Percentiles rank a stretch among this genome's conserved stretches.
Evolutionary conservation across 1,284 basidiomycete species (phyloP).

Genomic region (Cystobasidium slooffiae): DNA sequence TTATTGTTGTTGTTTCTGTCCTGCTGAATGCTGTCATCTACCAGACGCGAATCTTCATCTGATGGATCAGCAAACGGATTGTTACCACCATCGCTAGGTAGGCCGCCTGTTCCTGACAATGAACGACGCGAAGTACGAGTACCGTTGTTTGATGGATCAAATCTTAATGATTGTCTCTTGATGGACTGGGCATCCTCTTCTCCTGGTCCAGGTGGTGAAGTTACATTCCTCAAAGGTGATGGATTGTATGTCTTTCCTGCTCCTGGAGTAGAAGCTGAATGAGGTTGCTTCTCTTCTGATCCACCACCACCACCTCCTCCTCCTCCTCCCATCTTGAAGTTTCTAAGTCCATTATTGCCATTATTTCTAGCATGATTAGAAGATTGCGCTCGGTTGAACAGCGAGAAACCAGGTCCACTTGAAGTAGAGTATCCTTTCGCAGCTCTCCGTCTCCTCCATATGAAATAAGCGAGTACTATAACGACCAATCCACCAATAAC

Average conservation of each 20-base stretch:
- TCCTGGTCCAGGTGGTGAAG: constrained; percentile 19
- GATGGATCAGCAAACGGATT: constrained; percentile 37
- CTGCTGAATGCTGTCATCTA: background rate
- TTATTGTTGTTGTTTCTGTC: background rate
- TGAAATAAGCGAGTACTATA: constrained; percentile 49
- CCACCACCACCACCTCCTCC: too few species aligned
- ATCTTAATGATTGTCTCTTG: constrained; percentile 40
- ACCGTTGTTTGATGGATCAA: constrained; percentile 26
- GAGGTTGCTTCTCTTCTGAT: constrained; percentile 13
- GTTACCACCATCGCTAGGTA: background rate
- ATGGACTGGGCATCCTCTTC: constrained; percentile 23
- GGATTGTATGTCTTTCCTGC: background rate
- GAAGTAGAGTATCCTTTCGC: background rate
- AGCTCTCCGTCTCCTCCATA: constrained; percentile 47
- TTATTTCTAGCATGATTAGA: background rate
- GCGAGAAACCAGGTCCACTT: background rate
- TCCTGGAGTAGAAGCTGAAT: background rate
- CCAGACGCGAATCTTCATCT: background rate
- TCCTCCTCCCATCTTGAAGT: constrained; percentile 21
- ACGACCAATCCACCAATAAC: constrained; percentile 48
- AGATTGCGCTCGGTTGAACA: background rate
- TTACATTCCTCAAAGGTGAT: constrained; percentile 14
- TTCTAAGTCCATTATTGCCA: constrained; percentile 16
- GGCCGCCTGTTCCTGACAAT: background rate
- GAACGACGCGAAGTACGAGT: constrained; percentile 13